Conservation (phyloP, 345 rosid genomes). For the Theobroma cacao region DNA sequence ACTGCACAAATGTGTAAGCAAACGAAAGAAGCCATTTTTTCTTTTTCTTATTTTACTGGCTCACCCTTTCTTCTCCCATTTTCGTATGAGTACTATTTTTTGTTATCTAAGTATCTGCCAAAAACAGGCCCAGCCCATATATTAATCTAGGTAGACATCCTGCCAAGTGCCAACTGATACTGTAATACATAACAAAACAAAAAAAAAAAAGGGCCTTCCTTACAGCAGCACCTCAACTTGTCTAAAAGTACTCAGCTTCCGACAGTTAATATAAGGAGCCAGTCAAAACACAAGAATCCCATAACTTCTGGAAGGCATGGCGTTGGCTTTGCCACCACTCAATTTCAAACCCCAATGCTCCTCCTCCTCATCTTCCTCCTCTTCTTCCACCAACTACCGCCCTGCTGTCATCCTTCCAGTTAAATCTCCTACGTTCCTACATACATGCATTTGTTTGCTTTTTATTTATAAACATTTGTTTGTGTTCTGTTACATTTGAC, state of each 20-base stretch:
- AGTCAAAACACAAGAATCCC: not conserved
- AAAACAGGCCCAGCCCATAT: too few species aligned
- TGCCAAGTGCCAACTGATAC: not conserved
- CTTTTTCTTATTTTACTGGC: not conserved
- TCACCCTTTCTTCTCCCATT: not conserved
- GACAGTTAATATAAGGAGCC: not conserved
- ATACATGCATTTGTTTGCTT: not conserved
- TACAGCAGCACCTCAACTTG: not conserved
- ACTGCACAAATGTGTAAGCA: slow-evolving; percentile 14
- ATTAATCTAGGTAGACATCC: not conserved
- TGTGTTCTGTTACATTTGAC: not conserved
- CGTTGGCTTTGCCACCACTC: slow-evolving; percentile 50
- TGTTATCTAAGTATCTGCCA: not conserved
- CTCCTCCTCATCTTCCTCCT: slow-evolving; percentile 19
- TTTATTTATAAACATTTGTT: not conserved
- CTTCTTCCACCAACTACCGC: slow-evolving; percentile 37
- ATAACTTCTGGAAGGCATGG: slow-evolving; percentile 16
- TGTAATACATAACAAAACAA: too few species aligned
- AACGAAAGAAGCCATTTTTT: slow-evolving; percentile 33
- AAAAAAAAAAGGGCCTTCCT: not conserved
- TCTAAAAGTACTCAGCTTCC: not conserved
- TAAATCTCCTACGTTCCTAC: slow-evolving; percentile 1
- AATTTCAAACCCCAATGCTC: slow-evolving; percentile 32
- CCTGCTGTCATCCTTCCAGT: slow-evolving; percentile 94
- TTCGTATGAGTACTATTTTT: not conserved